Base-by-base conservation (phyloP, 225 moss, liverwort and hornwort genomes). In the Climacium dendroides region DNA sequence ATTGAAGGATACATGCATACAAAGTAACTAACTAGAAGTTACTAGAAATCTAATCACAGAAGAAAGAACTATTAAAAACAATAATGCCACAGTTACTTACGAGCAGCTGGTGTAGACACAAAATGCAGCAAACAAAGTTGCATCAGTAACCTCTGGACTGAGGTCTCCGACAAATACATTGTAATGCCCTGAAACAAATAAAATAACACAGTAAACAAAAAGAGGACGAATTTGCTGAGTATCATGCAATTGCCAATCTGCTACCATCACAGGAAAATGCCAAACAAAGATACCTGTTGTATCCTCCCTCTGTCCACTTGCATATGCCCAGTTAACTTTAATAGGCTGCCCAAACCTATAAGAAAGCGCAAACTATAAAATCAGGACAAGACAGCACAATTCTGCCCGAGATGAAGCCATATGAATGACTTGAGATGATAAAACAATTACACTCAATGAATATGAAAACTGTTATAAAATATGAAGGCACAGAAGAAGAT, bases 291-390 rank as follows among this genome's bases (percentile, higher is more conserved):
- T 85, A 95, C 95, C 95, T 90, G 95, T 95, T 75, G 95, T 95
- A 85, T 95, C 95, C 83, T 95, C 95, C 61, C 95, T 92, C 92
- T 95, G 95, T 61, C 95, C 95, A 84, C 95, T 95, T 77, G 94
- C 95, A 90, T 95, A 95, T 71, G 95, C 95, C 95, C 95, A 95
- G 65, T 95, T 95, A 37, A 95, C 95, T 90, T 95, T 95, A 61
- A 95, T 95, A 78, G 95, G 92, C 80, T 95, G 95, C 67, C 95
- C 95, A 92, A 90, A 95, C 88, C 95, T 95, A 63, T 47, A 88
- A 58, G 41, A 79, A 37, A 87, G 32, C 90, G 86, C 58, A 86
- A 80, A 66, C 16, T 58, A 47, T 16, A 13, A 82, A 50, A 85
- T 88, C 83, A 90, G 77, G 24, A 92, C 77, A 71, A 59, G 66